These are phyloP conservation scores for Ophiosphaerella narmari DNA, from an alignment of 2,329 filamentous ascomycete genomes.

Conservation along the genomic window DNA sequence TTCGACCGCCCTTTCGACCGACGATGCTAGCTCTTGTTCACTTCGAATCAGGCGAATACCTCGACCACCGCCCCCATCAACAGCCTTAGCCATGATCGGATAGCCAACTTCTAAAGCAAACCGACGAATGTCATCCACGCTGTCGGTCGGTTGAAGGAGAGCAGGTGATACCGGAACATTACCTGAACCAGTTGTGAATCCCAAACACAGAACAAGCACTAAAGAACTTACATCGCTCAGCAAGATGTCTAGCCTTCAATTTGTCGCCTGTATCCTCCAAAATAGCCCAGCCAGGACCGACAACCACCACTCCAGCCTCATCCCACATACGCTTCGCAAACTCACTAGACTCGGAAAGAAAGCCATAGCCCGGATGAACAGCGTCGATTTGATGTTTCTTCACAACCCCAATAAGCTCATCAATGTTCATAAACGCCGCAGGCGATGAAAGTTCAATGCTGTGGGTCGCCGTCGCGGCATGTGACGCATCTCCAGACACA, in stretches of 20 bases:
- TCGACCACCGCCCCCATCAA: constrained; percentile 65
- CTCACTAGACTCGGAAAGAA: constrained; percentile 62
- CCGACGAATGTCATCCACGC: constrained; percentile 47
- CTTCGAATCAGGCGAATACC: constrained; percentile 61
- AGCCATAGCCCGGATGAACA: constrained; percentile 65
- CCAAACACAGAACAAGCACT: not conserved
- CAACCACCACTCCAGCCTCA: constrained; percentile 54
- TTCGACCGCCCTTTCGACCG: constrained; percentile 57
- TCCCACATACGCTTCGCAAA: constrained; percentile 57
- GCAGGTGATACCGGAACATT: constrained; percentile 59
- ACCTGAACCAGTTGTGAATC: constrained; percentile 21
- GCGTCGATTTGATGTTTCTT: constrained; percentile 59
- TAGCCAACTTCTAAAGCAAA: constrained; percentile 65
- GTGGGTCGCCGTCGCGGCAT: constrained; percentile 58
- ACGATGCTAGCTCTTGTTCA: constrained; percentile 51
- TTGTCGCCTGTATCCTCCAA: constrained; percentile 62
- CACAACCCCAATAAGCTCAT: constrained; percentile 53
- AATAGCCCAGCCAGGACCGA: constrained; percentile 63
- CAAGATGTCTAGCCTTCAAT: constrained; percentile 57
- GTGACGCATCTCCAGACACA: constrained; percentile 59
- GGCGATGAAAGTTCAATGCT: constrained; percentile 58
- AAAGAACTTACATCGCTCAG: constrained; percentile 49
- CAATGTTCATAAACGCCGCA: constrained; percentile 59
- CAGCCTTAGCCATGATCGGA: constrained; percentile 67
- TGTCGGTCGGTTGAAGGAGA: constrained; percentile 50